Base-by-base conservation (phyloP, 2,329 filamentous ascomycete genomes). In the Graphilbum fragrans region DNA sequence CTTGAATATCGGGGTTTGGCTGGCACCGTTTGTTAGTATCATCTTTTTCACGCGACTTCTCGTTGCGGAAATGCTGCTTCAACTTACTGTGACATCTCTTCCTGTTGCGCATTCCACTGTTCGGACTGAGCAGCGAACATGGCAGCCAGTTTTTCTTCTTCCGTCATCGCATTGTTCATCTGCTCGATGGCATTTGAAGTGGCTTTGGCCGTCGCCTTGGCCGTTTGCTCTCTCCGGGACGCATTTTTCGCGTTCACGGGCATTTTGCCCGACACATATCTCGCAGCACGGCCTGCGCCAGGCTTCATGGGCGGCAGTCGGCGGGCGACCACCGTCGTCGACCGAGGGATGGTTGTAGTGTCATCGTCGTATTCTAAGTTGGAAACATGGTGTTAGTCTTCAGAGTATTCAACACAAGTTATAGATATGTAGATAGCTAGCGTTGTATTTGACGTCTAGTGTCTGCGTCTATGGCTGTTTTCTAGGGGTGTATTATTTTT, bases 201-300 rank as follows among this genome's bases (percentile, higher is more conserved):
- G 4, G 72, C 61, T 54, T 79, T 81, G 7, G 67, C 58, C 16
- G 67, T 56, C 0, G 72, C 66, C 53, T 87, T 82, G 41, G 72
- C 70, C 27, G 64, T 58, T 47, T 74, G 69, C 51, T 81, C 76
- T 53, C 73, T 76, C 36, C 83, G 77, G 27, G 82, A 75, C 14
- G 78, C 74, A 53, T 86, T 92, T 61, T 87, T 92, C 3, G 88
- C 86, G 54, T 80, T 86, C 18, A 86, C 76, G 3, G 92, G 92
- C 76, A 94, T 93, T 63, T 94, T 94, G 45, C 92, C 92, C 17
- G 86, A 90, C 46, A 98, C 86, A 70, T 98, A 98, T 57, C 92
- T 79, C 48, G 90, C 87, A 42, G 92, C 93, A 50, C 86, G 78
- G 40, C 92, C 93, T 49, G 87, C 86, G 23, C 92, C 92, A 37